phyloP scores from a whole-genome alignment of 73 alveolate genomes.

The Durusdinium trenchii region DNA sequence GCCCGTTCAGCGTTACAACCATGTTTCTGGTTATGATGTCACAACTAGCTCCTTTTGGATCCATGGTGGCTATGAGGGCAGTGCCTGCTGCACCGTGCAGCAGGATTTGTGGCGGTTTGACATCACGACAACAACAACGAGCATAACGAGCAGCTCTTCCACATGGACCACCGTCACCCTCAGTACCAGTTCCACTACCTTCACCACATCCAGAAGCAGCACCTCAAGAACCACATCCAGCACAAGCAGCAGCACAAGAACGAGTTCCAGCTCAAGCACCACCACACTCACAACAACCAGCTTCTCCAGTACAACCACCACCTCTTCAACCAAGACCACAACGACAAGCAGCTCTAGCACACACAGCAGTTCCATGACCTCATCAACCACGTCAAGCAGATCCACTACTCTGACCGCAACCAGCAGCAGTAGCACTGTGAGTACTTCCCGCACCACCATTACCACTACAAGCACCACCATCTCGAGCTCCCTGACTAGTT shows the following conservation, averaged over 20 bases:
- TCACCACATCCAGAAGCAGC: background rate
- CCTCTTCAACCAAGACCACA: background rate
- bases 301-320: no score
- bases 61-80: conserved; percentile 43
- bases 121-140: background rate
- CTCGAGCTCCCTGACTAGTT: background rate
- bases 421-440: background rate
- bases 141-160: background rate
- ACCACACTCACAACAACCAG: no score
- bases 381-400: background rate
- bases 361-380: background rate
- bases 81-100: conserved; percentile 8
- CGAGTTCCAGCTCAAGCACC: no score
- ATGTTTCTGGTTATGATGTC: conserved; percentile 14
- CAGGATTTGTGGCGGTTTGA: conserved; percentile 20
- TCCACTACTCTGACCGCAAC: background rate
- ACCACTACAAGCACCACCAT: background rate
- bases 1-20: conserved; percentile 5
- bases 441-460: background rate
- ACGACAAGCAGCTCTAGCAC: background rate
- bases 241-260: no score
- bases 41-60: conserved; percentile 5
- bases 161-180: background rate
- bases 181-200: background rate
- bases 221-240: background rate